These are phyloP conservation scores for Tilletia walkeri DNA, from an alignment of 1,284 basidiomycete species.

Conservation along the genomic window DNA sequence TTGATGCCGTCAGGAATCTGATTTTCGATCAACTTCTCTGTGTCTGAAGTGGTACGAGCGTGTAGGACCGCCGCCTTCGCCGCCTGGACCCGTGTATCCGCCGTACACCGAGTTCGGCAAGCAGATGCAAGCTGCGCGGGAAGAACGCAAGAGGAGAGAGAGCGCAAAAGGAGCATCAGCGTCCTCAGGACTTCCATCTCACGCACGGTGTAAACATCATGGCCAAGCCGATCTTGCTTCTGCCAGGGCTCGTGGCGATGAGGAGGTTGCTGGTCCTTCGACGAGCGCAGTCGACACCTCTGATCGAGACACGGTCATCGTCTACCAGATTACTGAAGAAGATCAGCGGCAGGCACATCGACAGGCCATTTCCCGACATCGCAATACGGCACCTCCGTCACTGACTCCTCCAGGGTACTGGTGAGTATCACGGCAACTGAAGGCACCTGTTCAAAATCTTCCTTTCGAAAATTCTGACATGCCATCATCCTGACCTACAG, in stretches of 20 bases:
- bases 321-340: not conserved
- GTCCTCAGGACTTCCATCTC: not conserved
- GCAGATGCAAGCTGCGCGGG: not conserved
- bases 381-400: not conserved
- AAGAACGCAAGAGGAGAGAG: constrained; percentile 7
- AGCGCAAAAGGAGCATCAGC: not conserved
- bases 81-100: not conserved
- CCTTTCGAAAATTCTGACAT: not conserved
- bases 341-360: constrained; percentile 5
- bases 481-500: not conserved
- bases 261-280: too few species aligned
- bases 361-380: constrained; percentile 13
- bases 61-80: not conserved
- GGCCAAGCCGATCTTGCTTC: too few species aligned
- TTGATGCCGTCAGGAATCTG: not conserved
- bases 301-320: not conserved
- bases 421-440: not conserved
- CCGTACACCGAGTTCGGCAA: constrained; percentile 5
- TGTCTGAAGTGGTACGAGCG: constrained; percentile 9
- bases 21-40: too few species aligned
- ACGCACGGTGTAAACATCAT: too few species aligned
- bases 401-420: constrained; percentile 7
- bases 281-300: not conserved
- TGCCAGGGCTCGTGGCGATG: too few species aligned
- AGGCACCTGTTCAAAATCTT: not conserved